Base-by-base conservation (phyloP, 1,284 basidiomycete species). In the Pascua sp. region DNA sequence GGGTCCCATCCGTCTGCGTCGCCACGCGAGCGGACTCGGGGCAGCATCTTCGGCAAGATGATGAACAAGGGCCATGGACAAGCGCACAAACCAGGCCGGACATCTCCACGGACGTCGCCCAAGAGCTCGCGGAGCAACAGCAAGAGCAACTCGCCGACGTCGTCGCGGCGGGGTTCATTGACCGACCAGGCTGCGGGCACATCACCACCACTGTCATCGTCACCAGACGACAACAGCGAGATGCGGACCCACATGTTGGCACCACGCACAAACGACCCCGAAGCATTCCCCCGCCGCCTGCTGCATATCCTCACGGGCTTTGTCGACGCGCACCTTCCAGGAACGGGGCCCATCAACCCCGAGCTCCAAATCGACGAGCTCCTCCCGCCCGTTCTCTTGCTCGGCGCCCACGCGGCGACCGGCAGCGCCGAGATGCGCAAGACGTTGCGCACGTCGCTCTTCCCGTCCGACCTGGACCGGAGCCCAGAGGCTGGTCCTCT, bases 391-490 rank as follows among this genome's bases (percentile, higher is more conserved):
- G 78, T 93, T 12, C 80, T 88, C 11, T 77, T 91, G 11, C 81
- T 95, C 18, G 75, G 93, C 47, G 83, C 85, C 2, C 83, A 87
- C 57, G 73, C 90, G 24, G 88, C 86, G 62, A 72, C 80, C 18
- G 85, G 81, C 2, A 86, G 88, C 61, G 82, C 84, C 52, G 76
- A 76, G 1, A 83, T 83, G 18, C 80, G 85, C 52, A 61, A 72
- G 39, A 80, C 83, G 38, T 74, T 91, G 59, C 82, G 84, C 51
- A 81, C 84, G 42, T 82, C 83, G 79, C 76, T 95, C 10, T 74
- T 92, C 8, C 91, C 92, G 0, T 74, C 83, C 0, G 84, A 87
- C 64, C 68, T 95, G 71, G 92, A 96, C 72, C 84, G 93, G 37
- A 84, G 86, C 12, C 42, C 65, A 2, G 63, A 58, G 47, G 72